Evolutionary conservation across 352 stramenopile genomes (phyloP), one percentile per base, ranked within the genome.

Genomic region (Stephanocyclus meneghinianus): DNA sequence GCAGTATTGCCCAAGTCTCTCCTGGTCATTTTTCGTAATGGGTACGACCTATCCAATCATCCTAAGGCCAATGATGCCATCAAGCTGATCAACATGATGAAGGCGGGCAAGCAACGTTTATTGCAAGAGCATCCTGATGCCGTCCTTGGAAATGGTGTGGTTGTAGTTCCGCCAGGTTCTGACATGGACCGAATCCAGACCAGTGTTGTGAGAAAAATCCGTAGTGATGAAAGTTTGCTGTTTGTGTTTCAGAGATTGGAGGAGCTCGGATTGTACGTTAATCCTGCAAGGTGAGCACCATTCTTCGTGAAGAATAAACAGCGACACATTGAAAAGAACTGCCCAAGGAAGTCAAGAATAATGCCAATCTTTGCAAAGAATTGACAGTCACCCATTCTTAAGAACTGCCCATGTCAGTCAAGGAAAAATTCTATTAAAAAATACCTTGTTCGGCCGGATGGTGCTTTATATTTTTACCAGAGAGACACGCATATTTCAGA

Each of bases 11-110:
- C 37, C n/a, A 21, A 53, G 10, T 40, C 32, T 21, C 9, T 18
- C 21, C 13, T 59, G 6, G 9, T 21, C 21, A 32, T 11, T 18
- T 61, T 59, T 40, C 44, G 50, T 60, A 32, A 57, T 59, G 15
- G 50, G 10, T 59, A 59, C 30, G 66, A 74, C 11, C n/a, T 74
- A 18, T 74, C 66, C 18, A 66, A 74, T 15, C 66, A 74, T 26
- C 66, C 66, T 32, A 74, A 74, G 50, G 66, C 66, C 45, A 45
- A 35, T 66, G 66, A 74, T 18, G 66, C 66, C 16, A 74, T 74
- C 9, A 65, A 64, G 10, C 45, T 74, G 3, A 74, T 74, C 18
- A 74, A 74, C 11, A 11, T 74, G 11, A 32, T 51, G 5, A 74
- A 74, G 48, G 44, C 32, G 7, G n/a, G 18, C 1, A 74, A 74